These are phyloP conservation scores for Euphorbia peplus DNA, from an alignment of 345 rosid genomes.

Conservation along the genomic window DNA sequence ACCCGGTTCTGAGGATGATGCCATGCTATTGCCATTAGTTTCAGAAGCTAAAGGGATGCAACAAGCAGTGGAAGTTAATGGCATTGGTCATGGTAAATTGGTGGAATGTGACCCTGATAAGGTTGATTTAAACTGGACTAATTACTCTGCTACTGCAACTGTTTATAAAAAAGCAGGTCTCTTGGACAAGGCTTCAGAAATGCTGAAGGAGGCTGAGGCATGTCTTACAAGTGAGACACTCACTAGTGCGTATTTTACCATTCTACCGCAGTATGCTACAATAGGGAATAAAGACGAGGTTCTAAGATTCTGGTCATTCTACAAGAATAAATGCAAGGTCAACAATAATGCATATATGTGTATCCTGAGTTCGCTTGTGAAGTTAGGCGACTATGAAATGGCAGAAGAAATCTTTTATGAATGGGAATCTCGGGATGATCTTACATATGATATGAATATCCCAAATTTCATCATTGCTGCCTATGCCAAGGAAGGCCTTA, in stretches of 20 bases:
- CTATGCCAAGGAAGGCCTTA: slow-evolving; percentile 30
- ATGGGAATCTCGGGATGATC: slow-evolving; percentile 35
- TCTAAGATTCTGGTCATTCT: slow-evolving; percentile 17
- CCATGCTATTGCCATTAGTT: too few relatives aligned
- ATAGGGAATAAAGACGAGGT: slow-evolving; percentile 41
- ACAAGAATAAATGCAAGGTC: too few relatives aligned
- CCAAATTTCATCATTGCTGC: slow-evolving; percentile 32
- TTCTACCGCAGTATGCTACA: slow-evolving; percentile 31
- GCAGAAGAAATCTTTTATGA: slow-evolving; percentile 7
- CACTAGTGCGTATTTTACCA: slow-evolving; percentile 9
- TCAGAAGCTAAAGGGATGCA: too few relatives aligned
- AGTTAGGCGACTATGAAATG: too few relatives aligned
- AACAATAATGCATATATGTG: too few relatives aligned
- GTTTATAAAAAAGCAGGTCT: slow-evolving; percentile 24
- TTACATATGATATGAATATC: slow-evolving; percentile 14
- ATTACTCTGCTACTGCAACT: slow-evolving; percentile 19
- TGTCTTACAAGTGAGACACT: not conserved
- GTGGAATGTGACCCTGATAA: slow-evolving; percentile 33
- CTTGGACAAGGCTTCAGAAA: slow-evolving; percentile 28
- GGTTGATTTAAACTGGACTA: slow-evolving; percentile 21
- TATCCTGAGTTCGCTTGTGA: too few relatives aligned
- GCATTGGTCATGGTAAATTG: slow-evolving; percentile 18
- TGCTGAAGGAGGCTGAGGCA: slow-evolving; percentile 24
- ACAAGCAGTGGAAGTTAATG: slow-evolving; percentile 22
- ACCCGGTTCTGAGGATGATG: too few relatives aligned